phyloP scores from a whole-genome alignment of 164 flowering plant genomes.

The Piper betle region DNA sequence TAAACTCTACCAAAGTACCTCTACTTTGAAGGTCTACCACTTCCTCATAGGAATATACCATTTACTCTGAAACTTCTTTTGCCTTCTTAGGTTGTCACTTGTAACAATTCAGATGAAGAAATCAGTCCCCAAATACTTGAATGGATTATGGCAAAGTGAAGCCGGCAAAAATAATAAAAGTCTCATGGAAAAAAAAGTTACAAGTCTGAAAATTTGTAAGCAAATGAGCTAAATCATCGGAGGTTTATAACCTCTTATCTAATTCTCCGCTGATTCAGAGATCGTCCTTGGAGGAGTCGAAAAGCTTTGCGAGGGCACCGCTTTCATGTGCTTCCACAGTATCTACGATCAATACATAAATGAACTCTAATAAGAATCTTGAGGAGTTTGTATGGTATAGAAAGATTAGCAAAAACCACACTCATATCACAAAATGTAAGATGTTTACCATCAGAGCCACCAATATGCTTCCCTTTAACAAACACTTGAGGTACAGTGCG shows the following conservation, averaged over 20 bases:
- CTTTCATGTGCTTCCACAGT: slow-evolving; percentile 76
- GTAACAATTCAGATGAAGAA: no score
- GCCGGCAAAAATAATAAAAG: no score
- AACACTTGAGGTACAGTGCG: slow-evolving; percentile 96
- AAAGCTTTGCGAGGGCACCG: slow-evolving; percentile 56
- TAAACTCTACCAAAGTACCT: no score
- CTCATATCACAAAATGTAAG: not conserved
- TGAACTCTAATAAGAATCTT: not conserved
- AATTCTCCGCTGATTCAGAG: slow-evolving; percentile 16
- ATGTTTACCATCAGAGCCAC: slow-evolving; percentile 85
- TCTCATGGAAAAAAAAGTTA: no score
- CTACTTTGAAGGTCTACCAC: no score
- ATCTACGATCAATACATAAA: slow-evolving; percentile 28
- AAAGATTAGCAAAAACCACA: not conserved
- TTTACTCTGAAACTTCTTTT: no score
- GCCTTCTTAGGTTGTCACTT: no score
- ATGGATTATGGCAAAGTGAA: no score
- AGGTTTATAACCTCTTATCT: not conserved
- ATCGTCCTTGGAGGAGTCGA: slow-evolving; percentile 41
- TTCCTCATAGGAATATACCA: no score
- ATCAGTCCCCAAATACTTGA: no score
- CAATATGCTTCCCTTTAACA: slow-evolving; percentile 79
- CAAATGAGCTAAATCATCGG: not conserved
- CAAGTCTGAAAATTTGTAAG: no score
- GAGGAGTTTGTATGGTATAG: no score